Evolutionary conservation across 1,284 basidiomycete species (phyloP).

Genomic region (Ceratobasidium sp.): DNA sequence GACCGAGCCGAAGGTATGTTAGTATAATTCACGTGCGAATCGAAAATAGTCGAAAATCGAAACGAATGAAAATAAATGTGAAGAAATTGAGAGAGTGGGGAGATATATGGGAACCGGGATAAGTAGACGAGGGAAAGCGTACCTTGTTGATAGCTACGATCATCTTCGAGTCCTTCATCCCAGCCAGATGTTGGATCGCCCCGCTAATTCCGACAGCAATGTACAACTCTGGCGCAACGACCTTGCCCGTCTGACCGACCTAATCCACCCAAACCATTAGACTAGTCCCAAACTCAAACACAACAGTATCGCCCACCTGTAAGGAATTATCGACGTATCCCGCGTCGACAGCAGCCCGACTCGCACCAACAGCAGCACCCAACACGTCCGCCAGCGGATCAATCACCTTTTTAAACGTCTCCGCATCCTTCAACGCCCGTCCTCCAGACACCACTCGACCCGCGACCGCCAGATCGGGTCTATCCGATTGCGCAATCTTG

Average conservation of each 20-base stretch:
- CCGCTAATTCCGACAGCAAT: slow-evolving; percentile 97
- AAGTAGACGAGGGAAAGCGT: slow-evolving; percentile 33
- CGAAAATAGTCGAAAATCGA: not conserved
- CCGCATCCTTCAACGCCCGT: slow-evolving; percentile 93
- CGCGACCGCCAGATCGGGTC: slow-evolving; percentile 93
- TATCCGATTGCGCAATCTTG: slow-evolving; percentile 88
- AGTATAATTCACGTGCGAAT: not conserved
- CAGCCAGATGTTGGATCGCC: slow-evolving; percentile 98
- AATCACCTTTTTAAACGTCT: slow-evolving; percentile 89
- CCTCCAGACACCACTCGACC: slow-evolving; percentile 94
- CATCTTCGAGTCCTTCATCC: slow-evolving; percentile 99
- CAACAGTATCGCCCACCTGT: slow-evolving; percentile 63
- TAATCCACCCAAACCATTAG: slow-evolving; percentile 6
- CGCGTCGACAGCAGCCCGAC: slow-evolving; percentile 96
- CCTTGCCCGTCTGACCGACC: slow-evolving; percentile 98
- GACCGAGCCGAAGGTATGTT: slow-evolving; percentile 12
- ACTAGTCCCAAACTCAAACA: too few species aligned
- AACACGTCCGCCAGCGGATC: slow-evolving; percentile 94
- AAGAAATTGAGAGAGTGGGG: slow-evolving; percentile 13
- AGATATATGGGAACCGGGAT: too few species aligned
- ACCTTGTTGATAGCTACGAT: slow-evolving; percentile 99
- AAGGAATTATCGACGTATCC: slow-evolving; percentile 98
- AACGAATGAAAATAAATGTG: slow-evolving; percentile 1
- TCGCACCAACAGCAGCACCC: slow-evolving; percentile 96
- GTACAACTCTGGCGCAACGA: slow-evolving; percentile 95